Conservation (phyloP, 257 asterid species). For the Nyctanthes arbortristis region DNA sequence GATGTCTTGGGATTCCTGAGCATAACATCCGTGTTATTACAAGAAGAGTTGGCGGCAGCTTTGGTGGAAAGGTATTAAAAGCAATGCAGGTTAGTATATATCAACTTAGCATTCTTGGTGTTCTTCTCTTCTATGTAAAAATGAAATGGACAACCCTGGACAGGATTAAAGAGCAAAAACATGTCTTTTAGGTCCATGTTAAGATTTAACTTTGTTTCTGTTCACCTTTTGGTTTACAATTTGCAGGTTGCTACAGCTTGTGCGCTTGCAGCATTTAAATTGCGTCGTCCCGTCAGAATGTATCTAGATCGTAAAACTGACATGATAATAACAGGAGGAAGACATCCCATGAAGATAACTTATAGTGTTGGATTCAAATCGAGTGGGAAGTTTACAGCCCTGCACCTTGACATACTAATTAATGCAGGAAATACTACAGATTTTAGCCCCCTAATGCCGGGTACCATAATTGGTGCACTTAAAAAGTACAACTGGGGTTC, state of each 20-base stretch:
- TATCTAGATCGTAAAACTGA: slow-evolving; percentile 65
- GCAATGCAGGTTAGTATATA: slow-evolving; percentile 54
- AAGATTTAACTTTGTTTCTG: too few species aligned
- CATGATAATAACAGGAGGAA: slow-evolving; percentile 74
- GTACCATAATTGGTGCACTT: slow-evolving; percentile 33
- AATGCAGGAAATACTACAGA: slow-evolving; percentile 60
- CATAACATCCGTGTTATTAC: slow-evolving; percentile 70
- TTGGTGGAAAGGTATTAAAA: slow-evolving; percentile 66
- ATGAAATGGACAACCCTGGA: too few species aligned
- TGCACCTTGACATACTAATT: slow-evolving; percentile 60
- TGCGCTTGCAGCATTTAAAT: slow-evolving; percentile 74
- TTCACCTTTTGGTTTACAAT: not conserved
- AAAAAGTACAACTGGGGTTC: slow-evolving; percentile 76
- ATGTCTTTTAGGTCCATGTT: too few species aligned
- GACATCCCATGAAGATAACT: slow-evolving; percentile 76
- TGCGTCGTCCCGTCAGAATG: slow-evolving; percentile 62
- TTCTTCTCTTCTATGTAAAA: slow-evolving; percentile 7
- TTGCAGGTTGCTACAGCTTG: slow-evolving; percentile 72
- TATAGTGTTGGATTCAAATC: slow-evolving; percentile 68
- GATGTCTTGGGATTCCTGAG: slow-evolving; percentile 71
- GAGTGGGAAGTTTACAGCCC: slow-evolving; percentile 67
- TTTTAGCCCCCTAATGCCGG: slow-evolving; percentile 53
- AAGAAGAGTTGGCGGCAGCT: slow-evolving; percentile 79
- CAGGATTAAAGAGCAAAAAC: too few species aligned
- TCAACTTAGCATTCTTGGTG: not conserved